A percentile compares a stretch with the other conserved stretches of the same genome.
phyloP scores from a whole-genome alignment of 208 protist species.

The Leishmania gerbilli region DNA sequence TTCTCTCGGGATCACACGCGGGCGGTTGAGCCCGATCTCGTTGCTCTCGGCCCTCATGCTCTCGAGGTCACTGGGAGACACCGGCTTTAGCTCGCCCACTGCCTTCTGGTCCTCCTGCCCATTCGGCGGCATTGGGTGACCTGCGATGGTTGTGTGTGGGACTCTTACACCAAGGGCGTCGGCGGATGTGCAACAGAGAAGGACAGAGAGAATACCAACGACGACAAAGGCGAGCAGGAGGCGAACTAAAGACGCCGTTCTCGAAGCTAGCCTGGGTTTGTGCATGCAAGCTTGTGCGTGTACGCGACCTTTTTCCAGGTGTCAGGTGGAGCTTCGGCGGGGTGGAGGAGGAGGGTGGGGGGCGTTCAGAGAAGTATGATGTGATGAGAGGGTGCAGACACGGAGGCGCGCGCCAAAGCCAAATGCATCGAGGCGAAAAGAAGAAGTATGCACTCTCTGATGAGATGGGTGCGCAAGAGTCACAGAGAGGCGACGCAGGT shows the following conservation, averaged over 20 bases:
- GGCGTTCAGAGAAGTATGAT: not conserved
- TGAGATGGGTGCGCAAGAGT: not conserved
- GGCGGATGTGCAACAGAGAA: not conserved
- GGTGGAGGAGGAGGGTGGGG: not conserved
- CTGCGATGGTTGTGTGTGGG: not conserved
- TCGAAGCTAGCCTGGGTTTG: not conserved
- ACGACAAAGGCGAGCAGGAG: not conserved
- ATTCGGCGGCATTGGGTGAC: not conserved
- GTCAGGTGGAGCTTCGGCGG: not conserved
- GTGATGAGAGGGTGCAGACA: not conserved
- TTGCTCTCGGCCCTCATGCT: slow-evolving; percentile 16
- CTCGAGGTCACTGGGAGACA: slow-evolving; percentile 1
- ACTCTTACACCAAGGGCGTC: not conserved
- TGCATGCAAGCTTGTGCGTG: not conserved
- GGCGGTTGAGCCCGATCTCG: slow-evolving; percentile 23
- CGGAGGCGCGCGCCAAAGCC: not conserved
- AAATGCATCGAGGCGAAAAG: not conserved
- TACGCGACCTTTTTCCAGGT: not conserved
- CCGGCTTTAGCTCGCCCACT: not conserved
- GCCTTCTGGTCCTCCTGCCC: not conserved
- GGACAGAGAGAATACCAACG: not conserved
- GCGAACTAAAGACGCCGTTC: not conserved
- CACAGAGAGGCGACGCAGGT: not conserved
- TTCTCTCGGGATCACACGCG: not conserved
- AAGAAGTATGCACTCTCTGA: not conserved